A percentile compares a stretch with the other conserved stretches of the same genome.
Evolutionary conservation across 208 protist genomes (phyloP).

Genomic region (Leishmania gerbilli): DNA sequence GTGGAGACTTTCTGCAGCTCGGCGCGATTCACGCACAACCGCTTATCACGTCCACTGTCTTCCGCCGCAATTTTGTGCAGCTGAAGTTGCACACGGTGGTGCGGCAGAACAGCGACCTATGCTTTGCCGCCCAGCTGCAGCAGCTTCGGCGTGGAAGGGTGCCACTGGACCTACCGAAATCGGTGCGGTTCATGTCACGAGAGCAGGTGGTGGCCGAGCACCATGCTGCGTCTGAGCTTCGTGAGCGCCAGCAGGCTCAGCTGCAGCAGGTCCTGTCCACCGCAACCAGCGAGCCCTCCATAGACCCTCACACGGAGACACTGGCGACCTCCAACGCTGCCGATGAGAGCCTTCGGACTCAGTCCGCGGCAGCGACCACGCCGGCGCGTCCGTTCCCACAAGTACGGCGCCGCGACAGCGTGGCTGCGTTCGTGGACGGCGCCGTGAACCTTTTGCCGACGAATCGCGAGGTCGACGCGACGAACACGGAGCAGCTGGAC

Average conservation of each 20-base stretch:
- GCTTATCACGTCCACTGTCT: slow-evolving; percentile 70
- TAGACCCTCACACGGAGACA: background rate
- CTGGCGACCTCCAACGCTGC: background rate
- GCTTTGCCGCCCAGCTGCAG: slow-evolving; percentile 71
- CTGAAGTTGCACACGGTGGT: slow-evolving; percentile 72
- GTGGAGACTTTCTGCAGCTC: slow-evolving; percentile 93
- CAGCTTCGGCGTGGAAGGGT: slow-evolving; percentile 74
- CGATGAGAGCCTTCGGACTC: background rate
- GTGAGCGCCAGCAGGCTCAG: slow-evolving; percentile 30
- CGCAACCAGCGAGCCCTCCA: background rate
- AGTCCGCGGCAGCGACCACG: background rate
- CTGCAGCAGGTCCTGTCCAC: slow-evolving; percentile 20
- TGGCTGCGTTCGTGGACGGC: slow-evolving; percentile 40
- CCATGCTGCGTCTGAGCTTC: slow-evolving; percentile 17
- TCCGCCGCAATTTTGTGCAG: slow-evolving; percentile 81
- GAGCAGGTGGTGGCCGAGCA: slow-evolving; percentile 26
- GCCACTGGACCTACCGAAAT: slow-evolving; percentile 63
- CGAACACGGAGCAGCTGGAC: slow-evolving; percentile 69
- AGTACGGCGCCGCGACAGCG: background rate
- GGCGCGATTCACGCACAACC: slow-evolving; percentile 64
- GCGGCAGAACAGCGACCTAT: slow-evolving; percentile 49
- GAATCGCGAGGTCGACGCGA: slow-evolving; percentile 65
- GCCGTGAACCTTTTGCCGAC: slow-evolving; percentile 87
- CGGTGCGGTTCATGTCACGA: slow-evolving; percentile 51
- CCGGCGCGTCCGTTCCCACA: background rate